Conservation (phyloP, 2,329 filamentous ascomycete genomes). For the Colletotrichum sublineola region DNA sequence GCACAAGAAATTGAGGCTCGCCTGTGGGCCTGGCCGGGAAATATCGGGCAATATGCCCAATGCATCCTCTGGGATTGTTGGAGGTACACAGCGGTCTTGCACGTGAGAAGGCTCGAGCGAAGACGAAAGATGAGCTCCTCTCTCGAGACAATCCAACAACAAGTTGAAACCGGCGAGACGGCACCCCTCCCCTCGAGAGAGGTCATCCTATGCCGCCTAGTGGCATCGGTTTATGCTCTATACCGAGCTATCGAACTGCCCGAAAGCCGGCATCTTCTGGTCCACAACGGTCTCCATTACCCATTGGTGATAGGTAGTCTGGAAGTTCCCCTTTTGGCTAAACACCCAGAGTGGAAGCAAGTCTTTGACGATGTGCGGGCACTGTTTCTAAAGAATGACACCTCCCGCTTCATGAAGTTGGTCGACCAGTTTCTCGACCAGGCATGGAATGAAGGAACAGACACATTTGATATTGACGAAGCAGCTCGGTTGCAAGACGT, state of each 20-base stretch:
- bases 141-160: not conserved
- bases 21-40: constrained; percentile 46
- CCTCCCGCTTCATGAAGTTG: constrained; percentile 18
- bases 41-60: constrained; percentile 46
- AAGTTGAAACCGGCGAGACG: not conserved
- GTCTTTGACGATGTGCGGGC: constrained; percentile 25
- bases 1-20: constrained; percentile 40
- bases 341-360: constrained; percentile 42
- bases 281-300: constrained; percentile 47
- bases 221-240: constrained; percentile 46
- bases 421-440: constrained; percentile 31
- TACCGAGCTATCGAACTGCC: constrained; percentile 40
- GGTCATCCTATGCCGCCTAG: constrained; percentile 45
- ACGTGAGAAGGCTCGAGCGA: constrained; percentile 40
- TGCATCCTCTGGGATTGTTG: constrained; percentile 49
- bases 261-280: constrained; percentile 43
- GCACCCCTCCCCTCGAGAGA: constrained; percentile 36
- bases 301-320: constrained; percentile 47
- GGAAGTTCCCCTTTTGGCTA: constrained; percentile 44
- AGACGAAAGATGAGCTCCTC: not conserved
- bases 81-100: constrained; percentile 46
- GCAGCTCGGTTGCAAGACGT: constrained; percentile 32
- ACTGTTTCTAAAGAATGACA: constrained; percentile 24
- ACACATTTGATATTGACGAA: constrained; percentile 37
- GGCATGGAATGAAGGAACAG: constrained; percentile 33